Evolutionary conservation across 169 alveolate species (phyloP).

Genomic region (Plasmodium yoelii): DNA sequence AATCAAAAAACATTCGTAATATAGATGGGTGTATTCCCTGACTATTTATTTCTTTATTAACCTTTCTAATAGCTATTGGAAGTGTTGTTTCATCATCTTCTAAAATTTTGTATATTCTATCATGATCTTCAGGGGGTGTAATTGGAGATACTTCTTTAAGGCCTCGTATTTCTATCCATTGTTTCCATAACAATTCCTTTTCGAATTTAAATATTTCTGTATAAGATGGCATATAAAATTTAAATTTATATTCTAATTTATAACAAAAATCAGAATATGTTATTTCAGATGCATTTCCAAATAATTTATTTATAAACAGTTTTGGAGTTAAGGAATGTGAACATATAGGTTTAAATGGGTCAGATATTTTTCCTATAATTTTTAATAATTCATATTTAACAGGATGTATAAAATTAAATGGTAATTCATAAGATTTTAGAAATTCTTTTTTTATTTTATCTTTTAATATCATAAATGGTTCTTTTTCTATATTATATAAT

Average conservation of each 20-base stretch:
- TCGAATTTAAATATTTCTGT: slow-evolving; percentile 81
- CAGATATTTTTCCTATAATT: slow-evolving; percentile 84
- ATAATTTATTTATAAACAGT: slow-evolving; percentile 78
- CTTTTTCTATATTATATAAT: neutral
- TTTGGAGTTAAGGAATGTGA: slow-evolving; percentile 83
- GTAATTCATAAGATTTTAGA: slow-evolving; percentile 82
- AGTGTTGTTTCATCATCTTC: slow-evolving; percentile 81
- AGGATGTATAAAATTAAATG: slow-evolving; percentile 81
- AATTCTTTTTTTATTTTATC: slow-evolving; percentile 77
- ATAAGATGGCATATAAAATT: slow-evolving; percentile 84
- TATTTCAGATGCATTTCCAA: slow-evolving; percentile 70
- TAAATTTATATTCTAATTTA: slow-evolving; percentile 80
- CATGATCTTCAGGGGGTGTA: slow-evolving; percentile 22
- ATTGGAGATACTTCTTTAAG: slow-evolving; percentile 58
- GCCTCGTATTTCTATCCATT: slow-evolving; percentile 26
- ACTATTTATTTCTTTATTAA: slow-evolving; percentile 82
- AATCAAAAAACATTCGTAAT: slow-evolving; percentile 86
- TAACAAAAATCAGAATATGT: slow-evolving; percentile 82
- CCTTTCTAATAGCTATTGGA: slow-evolving; percentile 77
- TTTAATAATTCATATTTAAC: slow-evolving; percentile 81
- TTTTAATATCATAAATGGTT: slow-evolving; percentile 46
- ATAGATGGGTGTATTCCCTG: slow-evolving; percentile 89
- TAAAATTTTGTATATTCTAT: slow-evolving; percentile 37
- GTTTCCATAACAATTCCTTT: slow-evolving; percentile 76
- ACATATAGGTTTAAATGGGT: slow-evolving; percentile 81